Evolutionary conservation across 2,329 filamentous ascomycete genomes (phyloP).

Genomic region (Aquanectria penicillioides): DNA sequence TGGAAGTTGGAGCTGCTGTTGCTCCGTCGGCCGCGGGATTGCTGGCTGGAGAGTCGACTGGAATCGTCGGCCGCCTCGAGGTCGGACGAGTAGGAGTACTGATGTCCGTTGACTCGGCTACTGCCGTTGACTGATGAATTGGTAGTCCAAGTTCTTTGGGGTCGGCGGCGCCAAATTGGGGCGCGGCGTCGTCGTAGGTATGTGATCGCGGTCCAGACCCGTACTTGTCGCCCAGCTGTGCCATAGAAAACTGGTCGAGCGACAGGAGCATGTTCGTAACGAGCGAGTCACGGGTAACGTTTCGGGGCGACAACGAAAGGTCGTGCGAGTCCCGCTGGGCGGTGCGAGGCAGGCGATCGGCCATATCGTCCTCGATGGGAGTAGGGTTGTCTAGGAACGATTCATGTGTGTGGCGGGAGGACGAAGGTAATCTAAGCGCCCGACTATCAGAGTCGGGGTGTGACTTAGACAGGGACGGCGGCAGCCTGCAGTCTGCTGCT

Average conservation of each 20-base stretch:
- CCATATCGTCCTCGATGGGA: constrained; percentile 43
- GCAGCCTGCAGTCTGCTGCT: constrained; percentile 28
- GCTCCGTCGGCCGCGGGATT: constrained; percentile 75
- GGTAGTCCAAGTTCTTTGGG: constrained; percentile 44
- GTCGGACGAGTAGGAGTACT: constrained; percentile 71
- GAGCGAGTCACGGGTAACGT: constrained; percentile 87
- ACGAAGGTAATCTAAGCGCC: constrained; percentile 39
- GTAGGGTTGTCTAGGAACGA: constrained; percentile 44
- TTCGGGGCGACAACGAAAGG: constrained; percentile 79
- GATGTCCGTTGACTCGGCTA: constrained; percentile 43
- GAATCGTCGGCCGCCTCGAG: constrained; percentile 65
- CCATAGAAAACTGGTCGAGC: constrained; percentile 82
- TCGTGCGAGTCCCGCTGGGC: constrained; percentile 79
- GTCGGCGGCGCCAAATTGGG: constrained; percentile 45
- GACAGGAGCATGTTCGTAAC: constrained; percentile 96
- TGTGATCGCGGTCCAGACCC: constrained; percentile 38
- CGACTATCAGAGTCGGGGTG: constrained; percentile 34
- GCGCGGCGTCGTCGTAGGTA: constrained; percentile 40
- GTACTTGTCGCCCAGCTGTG: constrained; percentile 48
- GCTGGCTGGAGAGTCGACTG: constrained; percentile 63
- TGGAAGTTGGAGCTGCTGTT: constrained; percentile 83
- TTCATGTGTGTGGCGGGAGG: constrained; percentile 40
- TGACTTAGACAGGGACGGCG: constrained; percentile 36
- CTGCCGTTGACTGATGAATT: constrained; percentile 37
- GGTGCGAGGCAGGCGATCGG: constrained; percentile 37